Percentiles rank a stretch among this genome's conserved stretches.
Evolutionary conservation across 495 filamentous ascomycete species (phyloP).

Genomic region (Aspergillus wentii): DNA sequence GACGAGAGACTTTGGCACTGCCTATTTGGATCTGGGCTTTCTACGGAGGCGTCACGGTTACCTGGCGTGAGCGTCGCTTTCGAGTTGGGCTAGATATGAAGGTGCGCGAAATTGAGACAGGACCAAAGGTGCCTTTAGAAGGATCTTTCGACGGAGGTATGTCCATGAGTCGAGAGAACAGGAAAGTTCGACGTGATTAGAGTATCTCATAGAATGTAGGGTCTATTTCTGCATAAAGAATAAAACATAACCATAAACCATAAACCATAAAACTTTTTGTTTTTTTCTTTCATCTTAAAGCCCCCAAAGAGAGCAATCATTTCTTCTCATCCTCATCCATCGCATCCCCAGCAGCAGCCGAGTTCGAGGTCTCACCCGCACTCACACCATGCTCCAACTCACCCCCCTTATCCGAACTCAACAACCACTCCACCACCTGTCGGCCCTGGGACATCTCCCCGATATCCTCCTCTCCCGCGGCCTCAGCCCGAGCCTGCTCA

Average conservation of each 20-base stretch:
- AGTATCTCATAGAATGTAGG: constrained; percentile 2
- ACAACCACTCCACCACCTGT: constrained; percentile 45
- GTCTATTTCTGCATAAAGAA: background rate
- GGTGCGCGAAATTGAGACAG: constrained; percentile 49
- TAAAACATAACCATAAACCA: constrained; percentile 1
- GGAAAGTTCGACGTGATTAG: constrained; percentile 25
- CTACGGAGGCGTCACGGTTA: constrained; percentile 73
- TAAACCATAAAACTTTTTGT: too few species aligned
- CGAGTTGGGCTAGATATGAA: constrained; percentile 78
- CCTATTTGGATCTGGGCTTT: constrained; percentile 88
- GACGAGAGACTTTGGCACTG: constrained; percentile 73
- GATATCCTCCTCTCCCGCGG: constrained; percentile 10
- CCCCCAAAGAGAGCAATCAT: too few species aligned
- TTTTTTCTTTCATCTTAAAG: background rate
- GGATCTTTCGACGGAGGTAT: constrained; percentile 12
- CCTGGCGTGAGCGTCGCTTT: constrained; percentile 82
- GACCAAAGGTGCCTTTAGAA: constrained; percentile 3
- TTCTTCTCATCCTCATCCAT: constrained; percentile 9
- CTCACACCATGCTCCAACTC: constrained; percentile 30
- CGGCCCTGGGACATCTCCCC: constrained; percentile 32
- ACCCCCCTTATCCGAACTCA: constrained; percentile 34
- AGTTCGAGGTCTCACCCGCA: constrained; percentile 13
- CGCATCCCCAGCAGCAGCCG: constrained; percentile 1
- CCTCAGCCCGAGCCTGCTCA: constrained; percentile 10
- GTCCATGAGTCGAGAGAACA: background rate